Base-by-base conservation (phyloP, 2,329 filamentous ascomycete species). In the Claviceps purpurea region DNA sequence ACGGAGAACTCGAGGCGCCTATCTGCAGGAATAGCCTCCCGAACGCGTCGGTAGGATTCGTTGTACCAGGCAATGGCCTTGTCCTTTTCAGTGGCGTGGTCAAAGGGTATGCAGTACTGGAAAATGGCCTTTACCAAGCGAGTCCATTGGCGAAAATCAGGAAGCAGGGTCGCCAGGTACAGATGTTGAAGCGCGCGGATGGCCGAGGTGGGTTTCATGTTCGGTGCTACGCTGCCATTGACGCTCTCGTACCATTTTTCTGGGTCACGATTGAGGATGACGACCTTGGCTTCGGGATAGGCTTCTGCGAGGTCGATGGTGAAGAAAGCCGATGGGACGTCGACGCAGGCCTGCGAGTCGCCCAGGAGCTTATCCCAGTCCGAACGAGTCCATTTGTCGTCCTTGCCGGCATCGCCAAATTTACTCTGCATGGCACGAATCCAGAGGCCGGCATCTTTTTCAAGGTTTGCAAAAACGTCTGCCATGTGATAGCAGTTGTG, bases 311-410 rank as follows among this genome's bases (percentile, higher is more conserved):
- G 60, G 48, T 70, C 67, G 50, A 61, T 52, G 48, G 63, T 64
- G 57, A 70, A 68, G 58, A 81, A 83, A 40, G 77, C 69, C 0
- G 79, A 68, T 1, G 83, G 80, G 16, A 79, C 62, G 47, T 77
- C 77, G 52, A 73, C 72, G 10, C 75, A 78, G 22, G 73, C 73
- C n/a, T 78, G 71, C 57, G 65, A 71, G 24, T 68, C 59, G 47
- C 69, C 70, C 47, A 75, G 68, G 7, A 76, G 61, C 52, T 64
- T 63, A 60, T 76, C 73, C 65, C 72, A 75, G 54, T 74, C 70
- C 18, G 62, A 57, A 44, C 64, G 66, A 16, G 59, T 61, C 50
- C 68, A 64, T 38, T 46, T 18, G 24, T 60, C 47, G 10, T 59
- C 63, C 22, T 59, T 60, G 51, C 57, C 61, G 50, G 55, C 59